Conservation (phyloP, 441 rosid genomes). For the Mallotus japonicus region DNA sequence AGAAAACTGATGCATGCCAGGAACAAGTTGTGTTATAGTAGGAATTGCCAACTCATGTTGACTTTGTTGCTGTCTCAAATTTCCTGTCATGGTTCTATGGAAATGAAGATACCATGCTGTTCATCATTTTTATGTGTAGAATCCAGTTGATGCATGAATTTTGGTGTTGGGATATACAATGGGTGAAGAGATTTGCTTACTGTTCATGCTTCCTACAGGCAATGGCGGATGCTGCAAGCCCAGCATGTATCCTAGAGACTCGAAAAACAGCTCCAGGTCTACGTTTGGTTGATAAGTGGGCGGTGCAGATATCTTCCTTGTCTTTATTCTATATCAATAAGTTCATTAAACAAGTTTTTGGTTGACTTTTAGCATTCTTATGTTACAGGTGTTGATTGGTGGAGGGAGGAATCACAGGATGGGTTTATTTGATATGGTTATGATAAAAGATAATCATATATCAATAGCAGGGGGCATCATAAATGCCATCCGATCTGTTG, state of each 20-base stretch:
- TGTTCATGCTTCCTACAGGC: slow-evolving; percentile 43
- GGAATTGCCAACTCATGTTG: neutral
- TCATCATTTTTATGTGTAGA: slow-evolving; percentile 7
- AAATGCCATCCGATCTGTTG: slow-evolving; percentile 72
- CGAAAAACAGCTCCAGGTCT: slow-evolving; percentile 94
- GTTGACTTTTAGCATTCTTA: slow-evolving; percentile 28
- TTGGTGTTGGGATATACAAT: neutral
- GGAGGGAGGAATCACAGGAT: slow-evolving; percentile 91
- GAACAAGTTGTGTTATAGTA: neutral
- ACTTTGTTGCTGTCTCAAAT: neutral
- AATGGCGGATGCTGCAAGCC: slow-evolving; percentile 91
- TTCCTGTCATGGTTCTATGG: neutral
- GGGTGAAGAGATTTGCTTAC: neutral
- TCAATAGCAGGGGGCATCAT: slow-evolving; percentile 83
- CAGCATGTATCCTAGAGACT: slow-evolving; percentile 85
- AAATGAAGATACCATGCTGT: neutral
- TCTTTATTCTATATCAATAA: slow-evolving; percentile 6
- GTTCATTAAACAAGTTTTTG: slow-evolving; percentile 17
- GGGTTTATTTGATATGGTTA: slow-evolving; percentile 97
- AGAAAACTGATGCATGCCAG: neutral
- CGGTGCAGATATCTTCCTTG: slow-evolving; percentile 50
- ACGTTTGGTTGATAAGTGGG: slow-evolving; percentile 95
- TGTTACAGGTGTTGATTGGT: slow-evolving; percentile 73
- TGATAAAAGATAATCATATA: slow-evolving; percentile 96
- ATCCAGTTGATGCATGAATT: neutral